Evolutionary conservation across 208 protist species (phyloP).

Genomic region (Trypanosoma avium): DNA sequence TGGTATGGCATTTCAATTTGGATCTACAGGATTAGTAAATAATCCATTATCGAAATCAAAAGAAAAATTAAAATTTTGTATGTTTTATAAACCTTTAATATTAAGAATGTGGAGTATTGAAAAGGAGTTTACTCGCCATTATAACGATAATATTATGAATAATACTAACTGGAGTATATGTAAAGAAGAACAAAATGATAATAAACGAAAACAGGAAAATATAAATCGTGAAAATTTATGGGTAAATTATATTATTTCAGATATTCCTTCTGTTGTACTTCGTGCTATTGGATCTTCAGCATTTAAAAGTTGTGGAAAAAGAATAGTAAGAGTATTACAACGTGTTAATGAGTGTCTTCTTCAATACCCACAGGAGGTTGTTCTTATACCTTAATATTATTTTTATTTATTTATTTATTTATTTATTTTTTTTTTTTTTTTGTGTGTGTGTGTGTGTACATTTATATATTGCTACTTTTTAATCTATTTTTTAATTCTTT

Average conservation of each 20-base stretch:
- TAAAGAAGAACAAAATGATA: background rate
- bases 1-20: slow-evolving; percentile 12
- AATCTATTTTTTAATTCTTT: background rate
- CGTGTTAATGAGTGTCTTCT: slow-evolving; percentile 11
- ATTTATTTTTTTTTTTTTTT: background rate
- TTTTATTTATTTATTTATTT: background rate
- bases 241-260: slow-evolving; percentile 2
- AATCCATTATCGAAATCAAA: slow-evolving; percentile 20
- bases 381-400: slow-evolving; percentile 5
- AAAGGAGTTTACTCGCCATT: background rate
- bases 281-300: background rate
- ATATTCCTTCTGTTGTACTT: background rate
- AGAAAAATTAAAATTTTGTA: slow-evolving; percentile 16
- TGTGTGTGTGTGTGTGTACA: background rate
- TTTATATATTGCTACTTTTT: background rate
- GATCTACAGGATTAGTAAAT: background rate
- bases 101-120: slow-evolving; percentile 13
- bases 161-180: background rate
- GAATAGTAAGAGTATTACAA: slow-evolving; percentile 2
- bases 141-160: background rate
- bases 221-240: background rate
- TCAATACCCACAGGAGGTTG: background rate
- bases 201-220: too few species aligned
- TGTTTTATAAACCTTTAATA: slow-evolving; percentile 23
- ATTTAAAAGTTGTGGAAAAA: background rate